A percentile compares a stretch with the other conserved stretches of the same genome.
These are phyloP conservation scores for Amoebophrya sp. DNA, from an alignment of 169 alveolate species.

Conservation along the genomic window DNA sequence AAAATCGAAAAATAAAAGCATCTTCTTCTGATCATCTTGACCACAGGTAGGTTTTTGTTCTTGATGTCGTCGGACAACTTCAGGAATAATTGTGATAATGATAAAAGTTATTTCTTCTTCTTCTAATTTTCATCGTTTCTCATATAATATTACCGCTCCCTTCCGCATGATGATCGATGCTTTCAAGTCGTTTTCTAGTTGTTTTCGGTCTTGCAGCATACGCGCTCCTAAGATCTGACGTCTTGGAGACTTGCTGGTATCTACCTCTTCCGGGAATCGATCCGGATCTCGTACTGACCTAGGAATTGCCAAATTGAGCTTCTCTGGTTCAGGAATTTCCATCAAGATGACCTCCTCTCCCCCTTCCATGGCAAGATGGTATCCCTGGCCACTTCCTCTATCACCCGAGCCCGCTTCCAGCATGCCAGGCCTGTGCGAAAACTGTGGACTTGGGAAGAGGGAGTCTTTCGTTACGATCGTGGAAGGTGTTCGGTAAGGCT, in stretches of 20 bases:
- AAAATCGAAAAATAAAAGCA: no score
- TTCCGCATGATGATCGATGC: not conserved
- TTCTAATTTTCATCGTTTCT: no score
- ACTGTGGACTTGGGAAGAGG: not conserved
- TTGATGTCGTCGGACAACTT: no score
- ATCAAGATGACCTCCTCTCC: not conserved
- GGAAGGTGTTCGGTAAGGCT: not conserved
- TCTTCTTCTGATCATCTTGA: no score
- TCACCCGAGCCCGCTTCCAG: no score
- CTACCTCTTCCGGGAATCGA: not conserved
- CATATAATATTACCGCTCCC: no score
- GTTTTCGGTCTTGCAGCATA: not conserved
- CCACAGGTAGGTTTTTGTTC: no score
- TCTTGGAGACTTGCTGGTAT: not conserved
- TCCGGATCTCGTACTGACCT: not conserved
- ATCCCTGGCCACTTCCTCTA: no score
- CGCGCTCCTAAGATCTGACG: not conserved
- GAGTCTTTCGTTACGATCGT: not conserved
- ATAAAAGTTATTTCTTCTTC: no score
- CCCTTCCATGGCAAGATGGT: not conserved
- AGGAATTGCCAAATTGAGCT: not conserved
- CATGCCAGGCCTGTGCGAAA: no score
- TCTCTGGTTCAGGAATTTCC: not conserved
- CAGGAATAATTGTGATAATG: no score
- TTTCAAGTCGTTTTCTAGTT: not conserved